These are phyloP conservation scores for Crithidia sp. DNA, from an alignment of 208 protist species.

Conservation along the genomic window DNA sequence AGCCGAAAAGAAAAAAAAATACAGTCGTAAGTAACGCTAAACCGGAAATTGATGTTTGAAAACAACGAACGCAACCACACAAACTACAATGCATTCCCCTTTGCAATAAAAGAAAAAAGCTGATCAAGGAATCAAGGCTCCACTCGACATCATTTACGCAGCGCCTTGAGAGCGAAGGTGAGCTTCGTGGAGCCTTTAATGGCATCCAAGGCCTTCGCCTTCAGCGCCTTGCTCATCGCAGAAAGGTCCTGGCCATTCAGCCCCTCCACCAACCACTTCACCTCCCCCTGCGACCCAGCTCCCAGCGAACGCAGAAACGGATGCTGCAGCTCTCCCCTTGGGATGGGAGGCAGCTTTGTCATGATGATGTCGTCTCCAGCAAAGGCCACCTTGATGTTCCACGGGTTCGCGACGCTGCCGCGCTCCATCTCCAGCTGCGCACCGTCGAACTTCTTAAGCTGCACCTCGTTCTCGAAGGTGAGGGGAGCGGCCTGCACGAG, in stretches of 20 bases:
- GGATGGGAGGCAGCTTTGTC: constrained; percentile 48
- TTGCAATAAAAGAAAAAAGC: no score
- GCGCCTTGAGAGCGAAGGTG: constrained; percentile 26
- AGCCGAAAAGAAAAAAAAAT: no score
- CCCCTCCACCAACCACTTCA: constrained; percentile 57
- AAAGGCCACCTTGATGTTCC: constrained; percentile 60
- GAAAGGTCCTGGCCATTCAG: constrained; percentile 67
- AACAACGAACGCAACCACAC: no score
- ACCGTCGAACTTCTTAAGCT: constrained; percentile 25
- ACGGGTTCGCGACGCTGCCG: constrained; percentile 21
- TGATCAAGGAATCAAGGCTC: no score
- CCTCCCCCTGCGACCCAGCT: constrained; percentile 34
- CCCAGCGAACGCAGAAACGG: constrained; percentile 53
- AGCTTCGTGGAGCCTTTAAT: constrained; percentile 48
- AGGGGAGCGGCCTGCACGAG: constrained; percentile 27
- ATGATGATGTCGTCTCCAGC: constrained; percentile 50
- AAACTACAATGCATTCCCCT: no score
- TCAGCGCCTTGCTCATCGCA: constrained; percentile 28
- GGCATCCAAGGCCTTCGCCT: constrained; percentile 45
- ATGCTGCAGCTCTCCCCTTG: constrained; percentile 26
- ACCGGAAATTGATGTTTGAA: no score
- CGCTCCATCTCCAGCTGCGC: constrained; percentile 22
- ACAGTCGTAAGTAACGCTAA: no score
- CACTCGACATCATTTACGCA: constrained; percentile 12
- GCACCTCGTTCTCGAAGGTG: constrained; percentile 32